Evolutionary conservation across 768 basidiomycete species (phyloP).

Genomic region (Boletus patriciae): DNA sequence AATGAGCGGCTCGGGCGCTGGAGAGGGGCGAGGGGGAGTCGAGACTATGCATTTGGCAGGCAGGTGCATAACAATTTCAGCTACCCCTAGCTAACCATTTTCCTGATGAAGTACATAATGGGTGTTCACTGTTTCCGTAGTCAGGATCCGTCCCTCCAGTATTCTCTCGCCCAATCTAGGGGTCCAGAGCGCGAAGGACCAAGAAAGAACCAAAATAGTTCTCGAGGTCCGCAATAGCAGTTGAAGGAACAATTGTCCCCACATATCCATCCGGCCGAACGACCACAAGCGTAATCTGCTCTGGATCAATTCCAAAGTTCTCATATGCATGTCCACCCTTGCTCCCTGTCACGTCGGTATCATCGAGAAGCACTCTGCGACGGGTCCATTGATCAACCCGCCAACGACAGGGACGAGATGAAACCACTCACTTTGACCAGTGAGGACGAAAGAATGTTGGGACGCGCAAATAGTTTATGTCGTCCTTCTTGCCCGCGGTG

Average conservation of each 20-base stretch:
- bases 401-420: neutral
- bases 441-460: conserved; percentile 39
- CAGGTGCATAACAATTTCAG: too few relatives aligned
- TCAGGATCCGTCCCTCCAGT: too few relatives aligned
- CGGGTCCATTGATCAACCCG: neutral
- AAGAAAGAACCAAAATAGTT: conserved; percentile 53
- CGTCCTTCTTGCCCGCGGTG: conserved; percentile 32
- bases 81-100: too few relatives aligned
- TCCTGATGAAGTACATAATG: too few relatives aligned
- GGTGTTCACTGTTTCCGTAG: too few relatives aligned
- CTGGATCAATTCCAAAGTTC: conserved; percentile 33
- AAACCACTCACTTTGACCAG: conserved; percentile 40
- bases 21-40: too few relatives aligned
- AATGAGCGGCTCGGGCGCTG: too few relatives aligned
- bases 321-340: conserved; percentile 36
- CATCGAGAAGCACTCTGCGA: conserved; percentile 37
- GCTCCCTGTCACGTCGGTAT: conserved; percentile 29
- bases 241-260: conserved; percentile 32
- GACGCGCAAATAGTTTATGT: conserved; percentile 35
- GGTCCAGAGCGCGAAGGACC: conserved; percentile 9
- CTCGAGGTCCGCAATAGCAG: conserved; percentile 35
- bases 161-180: neutral
- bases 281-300: conserved; percentile 33
- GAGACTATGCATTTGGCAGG: too few relatives aligned
- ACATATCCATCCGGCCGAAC: conserved; percentile 43